These are phyloP conservation scores for Beauveria medogensis DNA, from an alignment of 2,329 filamentous ascomycete genomes.

Conservation along the genomic window DNA sequence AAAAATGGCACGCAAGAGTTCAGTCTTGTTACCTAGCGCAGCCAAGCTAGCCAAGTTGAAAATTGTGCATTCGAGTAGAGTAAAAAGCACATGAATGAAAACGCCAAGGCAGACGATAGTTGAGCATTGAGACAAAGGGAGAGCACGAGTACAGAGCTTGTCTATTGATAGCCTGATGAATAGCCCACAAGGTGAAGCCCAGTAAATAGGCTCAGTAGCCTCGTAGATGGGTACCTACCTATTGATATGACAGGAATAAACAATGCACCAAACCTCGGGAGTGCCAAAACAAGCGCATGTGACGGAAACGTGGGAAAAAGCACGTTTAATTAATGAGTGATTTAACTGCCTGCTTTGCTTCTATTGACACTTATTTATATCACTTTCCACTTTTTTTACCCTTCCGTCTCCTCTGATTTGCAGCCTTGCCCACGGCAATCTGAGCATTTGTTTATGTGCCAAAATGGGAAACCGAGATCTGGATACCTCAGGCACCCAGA, in stretches of 20 bases:
- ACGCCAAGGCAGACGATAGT: neutral
- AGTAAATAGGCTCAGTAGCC: neutral
- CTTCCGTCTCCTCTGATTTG: neutral
- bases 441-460: neutral
- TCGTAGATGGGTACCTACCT: neutral
- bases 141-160: no score
- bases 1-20: neutral
- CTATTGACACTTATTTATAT: neutral
- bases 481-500: conserved; percentile 9
- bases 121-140: neutral
- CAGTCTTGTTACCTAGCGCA: neutral
- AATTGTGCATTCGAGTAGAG: neutral
- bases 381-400: neutral
- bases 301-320: neutral
- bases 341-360: neutral
- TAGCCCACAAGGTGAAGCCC: neutral
- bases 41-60: neutral
- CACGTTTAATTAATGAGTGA: neutral
- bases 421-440: neutral
- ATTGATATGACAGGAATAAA: no score
- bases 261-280: neutral
- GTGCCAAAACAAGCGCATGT: neutral
- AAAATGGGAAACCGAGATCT: neutral
- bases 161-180: neutral
- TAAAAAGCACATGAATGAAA: neutral